These are phyloP conservation scores for Paraconiothyrium brasiliense DNA, from an alignment of 2,329 filamentous ascomycete species.

Conservation along the genomic window DNA sequence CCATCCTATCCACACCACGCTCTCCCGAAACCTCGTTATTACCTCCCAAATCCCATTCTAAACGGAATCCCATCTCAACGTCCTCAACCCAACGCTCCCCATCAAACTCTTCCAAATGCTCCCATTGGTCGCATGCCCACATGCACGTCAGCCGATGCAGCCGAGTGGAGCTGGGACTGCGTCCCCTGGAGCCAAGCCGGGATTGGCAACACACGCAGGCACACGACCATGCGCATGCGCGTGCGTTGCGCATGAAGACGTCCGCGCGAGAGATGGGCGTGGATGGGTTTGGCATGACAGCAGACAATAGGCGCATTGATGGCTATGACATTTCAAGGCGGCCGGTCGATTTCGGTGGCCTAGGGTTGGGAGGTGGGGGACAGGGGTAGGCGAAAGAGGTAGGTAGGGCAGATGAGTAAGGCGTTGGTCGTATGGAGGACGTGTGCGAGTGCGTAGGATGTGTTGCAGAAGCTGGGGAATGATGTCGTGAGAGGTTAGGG, in stretches of 20 bases:
- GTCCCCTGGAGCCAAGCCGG: conserved; percentile 18
- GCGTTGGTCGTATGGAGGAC: no score
- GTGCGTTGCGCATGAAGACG: not conserved
- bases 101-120: conserved; percentile 22
- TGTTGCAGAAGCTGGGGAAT: no score
- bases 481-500: no score
- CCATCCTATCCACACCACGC: no score
- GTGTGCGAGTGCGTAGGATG: no score
- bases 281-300: no score
- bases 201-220: not conserved
- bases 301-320: not conserved
- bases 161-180: conserved; percentile 8
- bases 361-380: not conserved
- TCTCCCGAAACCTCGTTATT: no score
- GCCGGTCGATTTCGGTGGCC: not conserved
- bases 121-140: conserved; percentile 16
- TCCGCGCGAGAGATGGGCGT: no score
- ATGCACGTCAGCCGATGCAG: conserved; percentile 21
- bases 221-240: conserved; percentile 10
- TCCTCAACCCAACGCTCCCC: not conserved
- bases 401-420: no score
- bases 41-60: not conserved
- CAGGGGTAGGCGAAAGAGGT: no score
- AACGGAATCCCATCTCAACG: not conserved
- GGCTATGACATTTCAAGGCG: not conserved